phyloP scores from a whole-genome alignment of 1,284 basidiomycete species.

The Sporisorium graminicola region DNA sequence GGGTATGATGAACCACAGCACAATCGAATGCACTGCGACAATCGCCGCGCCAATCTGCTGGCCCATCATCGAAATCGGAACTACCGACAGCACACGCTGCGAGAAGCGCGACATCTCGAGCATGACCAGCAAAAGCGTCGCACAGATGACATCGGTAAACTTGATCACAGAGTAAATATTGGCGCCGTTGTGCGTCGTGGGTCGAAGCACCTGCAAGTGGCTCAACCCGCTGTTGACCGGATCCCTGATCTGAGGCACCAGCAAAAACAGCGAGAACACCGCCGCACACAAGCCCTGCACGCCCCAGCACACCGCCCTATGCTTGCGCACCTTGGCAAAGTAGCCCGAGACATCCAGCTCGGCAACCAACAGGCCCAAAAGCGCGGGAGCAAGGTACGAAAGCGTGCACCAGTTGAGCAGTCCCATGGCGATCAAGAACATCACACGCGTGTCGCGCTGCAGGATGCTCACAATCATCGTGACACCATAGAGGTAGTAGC shows the following conservation, averaged over 20 bases:
- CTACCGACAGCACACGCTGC: conserved; percentile 18
- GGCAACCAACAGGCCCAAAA: conserved; percentile 40
- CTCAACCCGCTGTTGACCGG: conserved; percentile 29
- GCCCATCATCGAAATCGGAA: conserved; percentile 41
- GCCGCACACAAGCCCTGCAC: conserved; percentile 25
- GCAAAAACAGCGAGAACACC: conserved; percentile 31
- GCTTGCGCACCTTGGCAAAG: conserved; percentile 19
- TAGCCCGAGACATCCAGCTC: conserved; percentile 43
- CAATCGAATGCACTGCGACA: conserved; percentile 36
- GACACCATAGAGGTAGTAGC: conserved; percentile 47
- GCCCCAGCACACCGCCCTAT: conserved; percentile 12
- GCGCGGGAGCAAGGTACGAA: conserved; percentile 38
- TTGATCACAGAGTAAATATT: conserved; percentile 43
- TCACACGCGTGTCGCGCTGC: conserved; percentile 37
- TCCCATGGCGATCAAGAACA: conserved; percentile 25
- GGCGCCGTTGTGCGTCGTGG: conserved; percentile 19
- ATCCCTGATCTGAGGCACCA: conserved; percentile 37
- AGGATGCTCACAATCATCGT: conserved; percentile 38
- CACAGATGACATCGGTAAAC: conserved; percentile 41
- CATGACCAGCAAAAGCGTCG: conserved; percentile 27
- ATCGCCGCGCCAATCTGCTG: conserved; percentile 45
- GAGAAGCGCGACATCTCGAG: conserved; percentile 28
- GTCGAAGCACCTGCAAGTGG: conserved; percentile 38
- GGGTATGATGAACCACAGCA: conserved; percentile 47
- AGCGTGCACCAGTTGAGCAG: conserved; percentile 43